Evolutionary conservation across 1,284 basidiomycete genomes (phyloP).

Genomic region (Ganoderma sinense): DNA sequence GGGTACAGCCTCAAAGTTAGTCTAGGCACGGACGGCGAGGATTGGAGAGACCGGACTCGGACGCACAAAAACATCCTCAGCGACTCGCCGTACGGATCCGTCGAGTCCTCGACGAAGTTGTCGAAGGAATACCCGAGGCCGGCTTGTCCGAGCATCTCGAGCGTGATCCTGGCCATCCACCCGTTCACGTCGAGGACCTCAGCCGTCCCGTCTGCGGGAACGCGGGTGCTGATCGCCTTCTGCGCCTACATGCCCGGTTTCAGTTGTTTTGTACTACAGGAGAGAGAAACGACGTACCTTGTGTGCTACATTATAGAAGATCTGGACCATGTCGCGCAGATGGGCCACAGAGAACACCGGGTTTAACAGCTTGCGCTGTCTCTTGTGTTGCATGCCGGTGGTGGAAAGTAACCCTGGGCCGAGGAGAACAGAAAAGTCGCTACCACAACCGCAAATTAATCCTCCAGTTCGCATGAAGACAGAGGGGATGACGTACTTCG

Average conservation of each 20-base stretch:
- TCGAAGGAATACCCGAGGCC: slow-evolving; percentile 23
- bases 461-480: not conserved
- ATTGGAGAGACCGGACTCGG: slow-evolving; percentile 5
- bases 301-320: slow-evolving; percentile 9
- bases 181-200: slow-evolving; percentile 11
- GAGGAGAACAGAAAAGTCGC: slow-evolving; percentile 3
- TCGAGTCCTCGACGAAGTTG: slow-evolving; percentile 11
- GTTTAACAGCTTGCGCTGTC: slow-evolving; percentile 3
- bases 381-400: slow-evolving; percentile 2
- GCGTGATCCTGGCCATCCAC: slow-evolving; percentile 18
- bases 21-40: not conserved
- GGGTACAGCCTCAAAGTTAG: not conserved
- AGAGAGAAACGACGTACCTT: not conserved
- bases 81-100: slow-evolving; percentile 30
- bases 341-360: slow-evolving; percentile 1
- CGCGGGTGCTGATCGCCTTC: slow-evolving; percentile 9
- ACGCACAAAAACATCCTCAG: slow-evolving; percentile 33
- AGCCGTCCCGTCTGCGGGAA: not conserved
- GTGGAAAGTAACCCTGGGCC: slow-evolving; percentile 9
- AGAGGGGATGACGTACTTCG: not conserved
- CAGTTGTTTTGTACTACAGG: not conserved
- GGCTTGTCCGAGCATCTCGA: slow-evolving; percentile 22
- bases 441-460: not conserved
- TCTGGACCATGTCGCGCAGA: slow-evolving; percentile 12
- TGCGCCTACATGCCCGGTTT: not conserved